Percentiles rank a stretch among this genome's conserved stretches.
Evolutionary conservation across 1,139 yeast species (phyloP).

Genomic region (Suhomyces wounanorum): DNA sequence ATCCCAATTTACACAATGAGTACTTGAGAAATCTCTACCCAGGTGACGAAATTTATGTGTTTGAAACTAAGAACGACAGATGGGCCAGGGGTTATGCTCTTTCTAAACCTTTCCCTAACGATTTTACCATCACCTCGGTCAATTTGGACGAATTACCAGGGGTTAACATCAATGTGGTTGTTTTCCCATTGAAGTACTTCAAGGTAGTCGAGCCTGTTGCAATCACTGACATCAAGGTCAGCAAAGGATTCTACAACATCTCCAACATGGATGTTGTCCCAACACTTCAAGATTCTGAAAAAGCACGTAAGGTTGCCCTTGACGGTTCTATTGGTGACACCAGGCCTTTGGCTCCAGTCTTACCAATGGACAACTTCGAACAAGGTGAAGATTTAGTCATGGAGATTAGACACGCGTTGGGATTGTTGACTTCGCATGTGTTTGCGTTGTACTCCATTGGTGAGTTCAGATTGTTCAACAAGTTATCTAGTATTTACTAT

Average conservation of each 20-base stretch:
- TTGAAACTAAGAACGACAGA: conserved; percentile 62
- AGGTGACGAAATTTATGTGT: conserved; percentile 79
- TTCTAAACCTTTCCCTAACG: conserved; percentile 65
- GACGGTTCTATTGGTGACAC: conserved; percentile 22
- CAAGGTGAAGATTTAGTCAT: conserved; percentile 48
- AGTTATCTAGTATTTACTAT: conserved; percentile 53
- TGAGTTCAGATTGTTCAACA: conserved; percentile 61
- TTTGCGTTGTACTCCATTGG: conserved; percentile 72
- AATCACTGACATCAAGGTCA: conserved; percentile 26
- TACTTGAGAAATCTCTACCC: conserved; percentile 62
- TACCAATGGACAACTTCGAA: conserved; percentile 49
- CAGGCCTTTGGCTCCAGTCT: conserved; percentile 44
- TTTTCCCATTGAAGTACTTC: conserved; percentile 63
- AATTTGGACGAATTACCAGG: conserved; percentile 66
- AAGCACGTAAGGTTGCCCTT: conserved; percentile 34
- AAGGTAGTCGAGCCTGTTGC: conserved; percentile 38
- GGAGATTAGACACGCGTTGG: conserved; percentile 60
- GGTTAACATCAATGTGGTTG: conserved; percentile 48
- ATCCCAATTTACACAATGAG: conserved; percentile 41
- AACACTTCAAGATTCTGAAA: conserved; percentile 46
- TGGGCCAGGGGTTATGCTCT: conserved; percentile 84
- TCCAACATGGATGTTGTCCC: conserved; percentile 41
- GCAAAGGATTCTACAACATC: conserved; percentile 37
- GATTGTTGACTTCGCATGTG: conserved; percentile 61
- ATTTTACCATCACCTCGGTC: conserved; percentile 62